Percentiles rank a stretch among this genome's conserved stretches.
Conservation (phyloP, 1,139 yeast genomes). For the Lodderomyces margitis region DNA sequence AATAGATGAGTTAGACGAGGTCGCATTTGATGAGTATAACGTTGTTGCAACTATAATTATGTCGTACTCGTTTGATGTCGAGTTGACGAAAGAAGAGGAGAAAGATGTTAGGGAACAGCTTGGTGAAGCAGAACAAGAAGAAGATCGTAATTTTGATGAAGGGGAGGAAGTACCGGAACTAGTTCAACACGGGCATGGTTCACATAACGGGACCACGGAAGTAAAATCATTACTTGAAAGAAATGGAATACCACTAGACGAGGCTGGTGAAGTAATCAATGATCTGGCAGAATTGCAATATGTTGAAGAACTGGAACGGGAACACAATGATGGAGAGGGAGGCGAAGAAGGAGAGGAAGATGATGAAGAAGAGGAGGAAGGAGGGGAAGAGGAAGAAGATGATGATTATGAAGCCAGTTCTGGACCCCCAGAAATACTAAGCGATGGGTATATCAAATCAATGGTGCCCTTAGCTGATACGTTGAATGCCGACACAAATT, state of each 20-base stretch:
- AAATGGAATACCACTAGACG: conserved; percentile 13
- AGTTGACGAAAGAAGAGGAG: conserved; percentile 19
- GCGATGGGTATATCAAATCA: conserved; percentile 60
- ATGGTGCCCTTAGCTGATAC: conserved; percentile 95
- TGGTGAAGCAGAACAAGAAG: not conserved
- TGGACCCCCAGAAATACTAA: conserved; percentile 5
- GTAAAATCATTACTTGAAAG: not conserved
- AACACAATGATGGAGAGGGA: not conserved
- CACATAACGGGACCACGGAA: not conserved
- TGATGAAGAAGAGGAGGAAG: conserved; percentile 1
- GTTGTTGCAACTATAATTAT: conserved; percentile 59
- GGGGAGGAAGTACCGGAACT: conserved; percentile 5
- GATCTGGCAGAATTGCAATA: not conserved
- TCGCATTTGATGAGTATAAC: conserved; percentile 59
- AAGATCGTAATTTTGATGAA: conserved; percentile 8
- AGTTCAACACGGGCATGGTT: conserved; percentile 5
- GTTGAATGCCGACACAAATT: conserved; percentile 77
- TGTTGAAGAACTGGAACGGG: not conserved
- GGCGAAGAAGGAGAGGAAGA: conserved; percentile 9
- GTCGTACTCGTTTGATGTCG: conserved; percentile 47
- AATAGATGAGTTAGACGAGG: conserved; percentile 22
- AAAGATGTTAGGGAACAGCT: not conserved
- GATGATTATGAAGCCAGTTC: not conserved
- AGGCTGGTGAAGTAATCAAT: conserved; percentile 4
- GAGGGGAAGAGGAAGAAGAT: conserved; percentile 8